A percentile compares a stretch with the other conserved stretches of the same genome.
These are phyloP conservation scores for Vitis hybrid DNA, from an alignment of 177 flowering plant genomes.

Conservation along the genomic window DNA sequence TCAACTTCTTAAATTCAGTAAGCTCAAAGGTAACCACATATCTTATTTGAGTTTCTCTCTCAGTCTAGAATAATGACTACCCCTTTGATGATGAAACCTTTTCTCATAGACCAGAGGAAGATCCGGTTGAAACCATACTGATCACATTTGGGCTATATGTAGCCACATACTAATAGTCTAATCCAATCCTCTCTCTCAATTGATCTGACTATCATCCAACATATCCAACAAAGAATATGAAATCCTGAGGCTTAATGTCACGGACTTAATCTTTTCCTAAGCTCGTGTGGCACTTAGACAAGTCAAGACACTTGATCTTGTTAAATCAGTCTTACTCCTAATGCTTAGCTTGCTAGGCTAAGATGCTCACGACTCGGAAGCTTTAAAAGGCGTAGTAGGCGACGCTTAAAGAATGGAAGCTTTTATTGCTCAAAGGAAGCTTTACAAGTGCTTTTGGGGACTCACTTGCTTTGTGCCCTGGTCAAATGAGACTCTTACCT, in stretches of 20 bases:
- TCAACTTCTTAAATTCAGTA: background rate
- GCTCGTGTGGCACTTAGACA: too few relatives aligned
- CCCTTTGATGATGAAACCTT: slow-evolving; percentile 81
- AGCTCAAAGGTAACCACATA: slow-evolving; percentile 15
- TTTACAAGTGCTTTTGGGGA: too few relatives aligned
- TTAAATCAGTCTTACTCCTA: too few relatives aligned
- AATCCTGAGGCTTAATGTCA: slow-evolving; percentile 53
- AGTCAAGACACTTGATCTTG: too few relatives aligned
- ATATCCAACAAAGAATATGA: slow-evolving; percentile 88
- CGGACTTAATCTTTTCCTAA: too few relatives aligned
- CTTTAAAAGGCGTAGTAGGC: too few relatives aligned
- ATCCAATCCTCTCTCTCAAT: slow-evolving; percentile 75
- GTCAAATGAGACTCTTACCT: too few relatives aligned
- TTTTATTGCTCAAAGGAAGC: too few relatives aligned
- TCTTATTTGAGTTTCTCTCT: slow-evolving; percentile 85
- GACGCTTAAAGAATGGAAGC: too few relatives aligned
- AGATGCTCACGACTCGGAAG: too few relatives aligned
- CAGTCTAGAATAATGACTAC: slow-evolving; percentile 77
- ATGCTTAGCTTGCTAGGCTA: too few relatives aligned
- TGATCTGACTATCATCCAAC: slow-evolving; percentile 93
- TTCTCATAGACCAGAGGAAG: slow-evolving; percentile 63
- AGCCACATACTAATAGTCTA: slow-evolving; percentile 73
- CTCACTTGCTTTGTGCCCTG: too few relatives aligned
- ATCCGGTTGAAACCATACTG: slow-evolving; percentile 32
- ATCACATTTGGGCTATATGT: slow-evolving; percentile 73